These are phyloP conservation scores for Hypericum androsaemum DNA, from an alignment of 345 rosid species.

Conservation along the genomic window DNA sequence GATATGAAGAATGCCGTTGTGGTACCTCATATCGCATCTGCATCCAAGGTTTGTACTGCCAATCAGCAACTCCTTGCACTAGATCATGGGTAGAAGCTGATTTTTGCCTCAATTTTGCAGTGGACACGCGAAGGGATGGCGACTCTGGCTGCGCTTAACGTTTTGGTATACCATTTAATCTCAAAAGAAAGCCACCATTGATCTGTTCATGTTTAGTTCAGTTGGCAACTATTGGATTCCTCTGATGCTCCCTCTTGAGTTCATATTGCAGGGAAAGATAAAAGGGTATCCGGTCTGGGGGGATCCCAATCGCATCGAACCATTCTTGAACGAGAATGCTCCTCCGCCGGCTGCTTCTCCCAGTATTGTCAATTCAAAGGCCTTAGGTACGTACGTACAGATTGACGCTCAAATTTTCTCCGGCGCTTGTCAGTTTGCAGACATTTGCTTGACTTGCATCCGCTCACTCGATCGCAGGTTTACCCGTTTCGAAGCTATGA, in stretches of 20 bases:
- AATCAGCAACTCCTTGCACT: background rate
- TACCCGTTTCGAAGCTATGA: slow-evolving; percentile 75
- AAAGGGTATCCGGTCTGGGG: slow-evolving; percentile 89
- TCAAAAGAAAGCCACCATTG: background rate
- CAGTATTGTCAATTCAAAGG: slow-evolving; percentile 83
- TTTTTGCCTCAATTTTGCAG: slow-evolving; percentile 24
- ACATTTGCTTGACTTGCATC: slow-evolving; percentile 1
- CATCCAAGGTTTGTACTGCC: slow-evolving; percentile 61
- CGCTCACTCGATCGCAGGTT: slow-evolving; percentile 34
- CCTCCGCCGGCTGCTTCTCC: slow-evolving; percentile 81
- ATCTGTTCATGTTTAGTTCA: background rate
- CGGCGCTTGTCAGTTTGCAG: background rate
- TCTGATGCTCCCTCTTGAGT: background rate
- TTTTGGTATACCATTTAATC: slow-evolving; percentile 39
- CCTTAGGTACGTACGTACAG: slow-evolving; percentile 35
- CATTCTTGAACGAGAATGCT: slow-evolving; percentile 66
- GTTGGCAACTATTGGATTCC: background rate
- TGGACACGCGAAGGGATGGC: slow-evolving; percentile 99
- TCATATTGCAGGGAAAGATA: slow-evolving; percentile 53
- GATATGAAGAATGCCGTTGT: slow-evolving; percentile 85
- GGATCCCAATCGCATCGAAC: slow-evolving; percentile 63
- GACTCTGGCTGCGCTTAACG: slow-evolving; percentile 82
- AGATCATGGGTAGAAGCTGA: background rate
- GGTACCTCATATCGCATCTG: slow-evolving; percentile 96
- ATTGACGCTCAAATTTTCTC: too few relatives aligned